Percentiles rank a stretch among this genome's conserved stretches.
phyloP scores from a whole-genome alignment of 1,284 basidiomycete species.

The Trametes sp. region DNA sequence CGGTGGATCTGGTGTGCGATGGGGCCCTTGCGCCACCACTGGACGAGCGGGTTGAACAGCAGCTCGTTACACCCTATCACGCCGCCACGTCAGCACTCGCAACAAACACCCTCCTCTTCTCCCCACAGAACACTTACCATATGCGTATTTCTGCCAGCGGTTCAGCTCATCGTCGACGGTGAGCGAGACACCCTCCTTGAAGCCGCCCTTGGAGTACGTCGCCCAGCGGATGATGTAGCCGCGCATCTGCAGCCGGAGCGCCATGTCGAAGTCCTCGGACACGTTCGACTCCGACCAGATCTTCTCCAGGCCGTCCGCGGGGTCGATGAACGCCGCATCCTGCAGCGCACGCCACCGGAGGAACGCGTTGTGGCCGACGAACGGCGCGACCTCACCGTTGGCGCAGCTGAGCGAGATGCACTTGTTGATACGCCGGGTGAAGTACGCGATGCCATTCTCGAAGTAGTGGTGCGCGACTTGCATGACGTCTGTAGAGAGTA shows the following conservation, averaged over 20 bases:
- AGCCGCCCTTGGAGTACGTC: slow-evolving; percentile 60
- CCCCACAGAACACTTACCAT: slow-evolving; percentile 41
- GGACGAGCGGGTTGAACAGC: slow-evolving; percentile 54
- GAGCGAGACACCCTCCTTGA: slow-evolving; percentile 68
- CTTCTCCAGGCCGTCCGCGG: slow-evolving; percentile 53
- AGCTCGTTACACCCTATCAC: slow-evolving; percentile 45
- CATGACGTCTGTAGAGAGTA: slow-evolving; percentile 49
- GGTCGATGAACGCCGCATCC: slow-evolving; percentile 56
- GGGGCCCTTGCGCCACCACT: slow-evolving; percentile 58
- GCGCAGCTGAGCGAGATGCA: slow-evolving; percentile 54
- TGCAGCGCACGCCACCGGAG: slow-evolving; percentile 64
- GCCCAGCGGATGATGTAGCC: slow-evolving; percentile 66
- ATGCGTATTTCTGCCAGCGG: slow-evolving; percentile 67
- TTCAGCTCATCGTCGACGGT: slow-evolving; percentile 59
- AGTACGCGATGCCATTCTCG: slow-evolving; percentile 65
- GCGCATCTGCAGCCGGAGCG: slow-evolving; percentile 54
- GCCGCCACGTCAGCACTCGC: slow-evolving; percentile 5
- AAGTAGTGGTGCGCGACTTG: slow-evolving; percentile 66
- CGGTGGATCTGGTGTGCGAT: slow-evolving; percentile 55
- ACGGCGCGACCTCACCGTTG: slow-evolving; percentile 62
- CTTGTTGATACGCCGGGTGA: slow-evolving; percentile 57
- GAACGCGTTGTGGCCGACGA: slow-evolving; percentile 69
- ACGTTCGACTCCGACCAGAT: slow-evolving; percentile 66
- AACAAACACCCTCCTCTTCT: too few species aligned
- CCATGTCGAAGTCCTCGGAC: slow-evolving; percentile 69